A percentile compares a stretch with the other conserved stretches of the same genome.
Conservation (phyloP, 2,329 filamentous ascomycete species). For the Alternaria sp. region DNA sequence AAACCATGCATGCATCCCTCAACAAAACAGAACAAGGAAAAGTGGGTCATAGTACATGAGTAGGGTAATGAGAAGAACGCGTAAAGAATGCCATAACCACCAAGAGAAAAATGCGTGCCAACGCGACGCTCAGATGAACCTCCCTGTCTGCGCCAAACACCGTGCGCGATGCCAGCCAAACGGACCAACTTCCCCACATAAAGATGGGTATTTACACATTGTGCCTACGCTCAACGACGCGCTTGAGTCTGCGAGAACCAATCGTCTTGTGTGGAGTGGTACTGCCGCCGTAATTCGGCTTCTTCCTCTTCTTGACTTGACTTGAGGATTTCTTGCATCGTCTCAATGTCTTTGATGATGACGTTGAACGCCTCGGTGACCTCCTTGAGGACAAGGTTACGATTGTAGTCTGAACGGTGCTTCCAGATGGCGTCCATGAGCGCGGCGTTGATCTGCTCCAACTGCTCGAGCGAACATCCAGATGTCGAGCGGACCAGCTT, state of each 20-base stretch:
- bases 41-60: slow-evolving; percentile 6
- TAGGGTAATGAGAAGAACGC: background rate
- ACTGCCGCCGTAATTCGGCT: slow-evolving; percentile 10
- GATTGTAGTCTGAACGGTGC: slow-evolving; percentile 80
- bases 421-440: slow-evolving; percentile 92
- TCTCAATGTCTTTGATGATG: slow-evolving; percentile 71
- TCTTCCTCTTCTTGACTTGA: slow-evolving; percentile 47
- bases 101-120: background rate
- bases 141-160: background rate
- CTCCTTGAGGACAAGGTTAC: slow-evolving; percentile 70
- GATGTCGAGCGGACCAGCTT: slow-evolving; percentile 71
- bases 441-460: slow-evolving; percentile 90
- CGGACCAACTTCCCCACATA: background rate
- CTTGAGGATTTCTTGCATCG: slow-evolving; percentile 53
- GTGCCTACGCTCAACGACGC: background rate
- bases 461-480: slow-evolving; percentile 86
- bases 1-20: background rate
- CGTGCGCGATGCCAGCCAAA: background rate
- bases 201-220: background rate
- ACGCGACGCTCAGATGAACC: background rate
- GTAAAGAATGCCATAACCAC: background rate
- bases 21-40: background rate
- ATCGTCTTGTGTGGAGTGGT: slow-evolving; percentile 8
- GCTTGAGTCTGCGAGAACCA: slow-evolving; percentile 12
- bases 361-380: slow-evolving; percentile 77